Conservation (phyloP, 2,329 filamentous ascomycete species). For the Aspergillus amoenus region DNA sequence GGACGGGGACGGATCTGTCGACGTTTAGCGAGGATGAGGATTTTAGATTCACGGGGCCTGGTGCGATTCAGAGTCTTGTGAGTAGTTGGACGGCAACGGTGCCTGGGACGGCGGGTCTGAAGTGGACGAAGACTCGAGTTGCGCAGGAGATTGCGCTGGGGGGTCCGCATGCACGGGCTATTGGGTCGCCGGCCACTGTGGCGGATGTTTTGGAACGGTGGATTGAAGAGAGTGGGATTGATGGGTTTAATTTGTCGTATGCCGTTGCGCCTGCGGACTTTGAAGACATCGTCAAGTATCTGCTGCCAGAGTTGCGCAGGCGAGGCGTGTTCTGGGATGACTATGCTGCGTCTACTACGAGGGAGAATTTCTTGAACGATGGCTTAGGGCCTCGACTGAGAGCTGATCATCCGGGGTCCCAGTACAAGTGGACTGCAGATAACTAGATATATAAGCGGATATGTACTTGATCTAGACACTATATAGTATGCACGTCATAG, state of each 20-base stretch:
- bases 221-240: constrained; percentile 22
- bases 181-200: constrained; percentile 19
- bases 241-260: constrained; percentile 29
- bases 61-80: constrained; percentile 44
- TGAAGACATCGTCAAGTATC: constrained; percentile 25
- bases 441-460: background rate
- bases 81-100: constrained; percentile 43
- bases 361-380: constrained; percentile 11
- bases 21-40: constrained; percentile 45
- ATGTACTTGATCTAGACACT: background rate
- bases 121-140: constrained; percentile 31
- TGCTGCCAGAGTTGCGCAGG: constrained; percentile 24
- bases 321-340: constrained; percentile 38
- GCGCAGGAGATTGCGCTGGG: constrained; percentile 23
- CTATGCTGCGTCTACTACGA: constrained; percentile 24
- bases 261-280: constrained; percentile 23
- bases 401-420: constrained; percentile 2
- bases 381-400: background rate
- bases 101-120: constrained; percentile 36
- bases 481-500: background rate
- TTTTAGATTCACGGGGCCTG: constrained; percentile 41
- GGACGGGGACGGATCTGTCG: constrained; percentile 39
- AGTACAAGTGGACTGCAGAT: background rate
- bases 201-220: constrained; percentile 29
- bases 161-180: constrained; percentile 1